Evolutionary conservation across 1,284 basidiomycete genomes (phyloP).

Genomic region (Ustilago trichophora): DNA sequence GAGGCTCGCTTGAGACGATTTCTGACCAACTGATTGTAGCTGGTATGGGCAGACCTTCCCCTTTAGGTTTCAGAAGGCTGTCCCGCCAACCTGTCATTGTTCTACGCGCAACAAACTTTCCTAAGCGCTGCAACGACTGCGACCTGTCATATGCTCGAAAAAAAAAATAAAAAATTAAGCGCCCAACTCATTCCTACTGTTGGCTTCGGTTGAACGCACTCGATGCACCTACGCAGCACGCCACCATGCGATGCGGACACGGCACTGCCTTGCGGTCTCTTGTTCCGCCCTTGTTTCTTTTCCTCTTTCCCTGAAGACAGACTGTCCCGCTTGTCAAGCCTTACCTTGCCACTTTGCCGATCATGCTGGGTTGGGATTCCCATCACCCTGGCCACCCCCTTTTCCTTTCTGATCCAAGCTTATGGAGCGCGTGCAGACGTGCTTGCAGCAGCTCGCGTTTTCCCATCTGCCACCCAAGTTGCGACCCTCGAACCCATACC

Average conservation of each 20-base stretch:
- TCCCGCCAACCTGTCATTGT: no score
- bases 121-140: neutral
- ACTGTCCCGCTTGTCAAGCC: no score
- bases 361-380: slow-evolving; percentile 14
- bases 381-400: slow-evolving; percentile 12
- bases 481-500: neutral
- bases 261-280: no score
- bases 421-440: slow-evolving; percentile 8
- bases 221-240: slow-evolving; percentile 14
- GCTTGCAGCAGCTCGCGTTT: neutral
- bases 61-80: neutral
- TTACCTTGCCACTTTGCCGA: slow-evolving; percentile 1
- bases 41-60: neutral
- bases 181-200: neutral
- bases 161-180: no score
- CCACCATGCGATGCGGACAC: slow-evolving; percentile 6
- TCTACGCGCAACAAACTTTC: no score
- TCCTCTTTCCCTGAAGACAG: no score
- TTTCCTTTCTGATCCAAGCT: slow-evolving; percentile 4
- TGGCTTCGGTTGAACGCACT: no score
- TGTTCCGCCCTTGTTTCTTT: no score
- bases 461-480: slow-evolving; percentile 16
- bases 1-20: neutral
- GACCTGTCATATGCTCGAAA: neutral
- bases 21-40: slow-evolving; percentile 4